Conservation (phyloP, 306 rosid genomes). For the Oxytropis ochrocephala region DNA sequence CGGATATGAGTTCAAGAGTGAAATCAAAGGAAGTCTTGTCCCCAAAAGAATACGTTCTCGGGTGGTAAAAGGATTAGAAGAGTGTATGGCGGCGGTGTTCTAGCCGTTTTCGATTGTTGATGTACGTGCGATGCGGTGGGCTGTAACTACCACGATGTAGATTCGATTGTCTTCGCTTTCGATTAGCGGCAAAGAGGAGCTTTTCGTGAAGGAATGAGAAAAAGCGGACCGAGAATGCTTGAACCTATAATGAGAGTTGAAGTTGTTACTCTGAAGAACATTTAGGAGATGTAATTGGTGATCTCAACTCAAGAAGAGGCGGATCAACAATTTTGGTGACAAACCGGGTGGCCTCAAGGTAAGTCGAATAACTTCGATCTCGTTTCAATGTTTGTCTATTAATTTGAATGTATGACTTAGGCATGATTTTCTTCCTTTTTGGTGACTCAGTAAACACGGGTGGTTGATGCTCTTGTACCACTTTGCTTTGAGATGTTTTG, state of each 20-base stretch:
- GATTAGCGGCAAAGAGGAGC: constrained; percentile 98
- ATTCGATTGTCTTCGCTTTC: constrained; percentile 95
- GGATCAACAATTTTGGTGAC: constrained; percentile 88
- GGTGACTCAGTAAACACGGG: constrained; percentile 45
- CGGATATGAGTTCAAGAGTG: constrained; percentile 96
- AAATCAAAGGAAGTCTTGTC: constrained; percentile 94
- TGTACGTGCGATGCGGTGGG: constrained; percentile 76
- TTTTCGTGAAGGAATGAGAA: constrained; percentile 77
- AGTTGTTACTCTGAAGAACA: constrained; percentile 97
- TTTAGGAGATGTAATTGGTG: constrained; percentile 94
- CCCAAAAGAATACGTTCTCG: constrained; percentile 91
- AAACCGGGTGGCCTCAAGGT: constrained; percentile 99
- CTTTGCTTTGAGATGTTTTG: constrained; percentile 98
- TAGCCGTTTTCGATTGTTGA: constrained; percentile 95
- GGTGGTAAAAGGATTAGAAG: constrained; percentile 96
- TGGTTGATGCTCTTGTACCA: constrained; percentile 79
- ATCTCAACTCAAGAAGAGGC: constrained; percentile 99
- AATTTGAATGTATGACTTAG: not conserved
- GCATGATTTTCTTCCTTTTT: not conserved
- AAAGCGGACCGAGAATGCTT: constrained; percentile 86
- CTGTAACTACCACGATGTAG: constrained; percentile 93
- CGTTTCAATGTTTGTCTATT: not conserved
- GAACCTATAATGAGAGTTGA: constrained; percentile 96
- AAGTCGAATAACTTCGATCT: constrained; percentile 14
- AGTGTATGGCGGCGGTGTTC: constrained; percentile 92